phyloP scores from a whole-genome alignment of 2,329 filamentous ascomycete species.

The Calonectria leucothoes region DNA sequence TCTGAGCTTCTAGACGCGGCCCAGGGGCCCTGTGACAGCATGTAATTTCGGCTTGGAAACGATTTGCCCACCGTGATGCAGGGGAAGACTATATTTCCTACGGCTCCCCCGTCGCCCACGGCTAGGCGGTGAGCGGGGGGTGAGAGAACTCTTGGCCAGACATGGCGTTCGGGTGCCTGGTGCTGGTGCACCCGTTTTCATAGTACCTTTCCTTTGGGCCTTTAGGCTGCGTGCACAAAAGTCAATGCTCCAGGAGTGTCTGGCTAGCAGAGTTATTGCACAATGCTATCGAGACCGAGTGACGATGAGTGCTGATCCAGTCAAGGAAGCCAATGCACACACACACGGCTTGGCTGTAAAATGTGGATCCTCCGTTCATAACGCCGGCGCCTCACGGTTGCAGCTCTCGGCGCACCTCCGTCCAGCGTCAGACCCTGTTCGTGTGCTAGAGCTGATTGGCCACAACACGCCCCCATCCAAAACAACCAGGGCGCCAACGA shows the following conservation, averaged over 20 bases:
- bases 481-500: slow-evolving; percentile 9
- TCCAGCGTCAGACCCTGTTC: slow-evolving; percentile 17
- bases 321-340: not conserved
- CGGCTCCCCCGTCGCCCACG: not conserved
- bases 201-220: not conserved
- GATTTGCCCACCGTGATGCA: not conserved
- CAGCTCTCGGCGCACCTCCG: slow-evolving; percentile 13
- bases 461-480: slow-evolving; percentile 13
- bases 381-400: slow-evolving; percentile 19
- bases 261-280: not conserved
- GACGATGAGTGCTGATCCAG: not conserved
- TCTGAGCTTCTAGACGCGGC: slow-evolving; percentile 5
- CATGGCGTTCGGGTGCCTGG: not conserved
- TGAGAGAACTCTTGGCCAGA: not conserved
- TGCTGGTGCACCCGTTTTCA: not conserved
- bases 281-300: not conserved
- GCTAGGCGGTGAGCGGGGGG: not conserved
- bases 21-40: not conserved
- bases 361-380: slow-evolving; percentile 19
- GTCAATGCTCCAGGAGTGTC: not conserved
- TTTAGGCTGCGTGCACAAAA: not conserved
- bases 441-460: slow-evolving; percentile 10
- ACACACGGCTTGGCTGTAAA: slow-evolving; percentile 6
- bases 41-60: slow-evolving; percentile 5
- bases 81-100: slow-evolving; percentile 5